Evolutionary conservation across 306 rosid species (phyloP).

Genomic region (Sicyos baderoa): DNA sequence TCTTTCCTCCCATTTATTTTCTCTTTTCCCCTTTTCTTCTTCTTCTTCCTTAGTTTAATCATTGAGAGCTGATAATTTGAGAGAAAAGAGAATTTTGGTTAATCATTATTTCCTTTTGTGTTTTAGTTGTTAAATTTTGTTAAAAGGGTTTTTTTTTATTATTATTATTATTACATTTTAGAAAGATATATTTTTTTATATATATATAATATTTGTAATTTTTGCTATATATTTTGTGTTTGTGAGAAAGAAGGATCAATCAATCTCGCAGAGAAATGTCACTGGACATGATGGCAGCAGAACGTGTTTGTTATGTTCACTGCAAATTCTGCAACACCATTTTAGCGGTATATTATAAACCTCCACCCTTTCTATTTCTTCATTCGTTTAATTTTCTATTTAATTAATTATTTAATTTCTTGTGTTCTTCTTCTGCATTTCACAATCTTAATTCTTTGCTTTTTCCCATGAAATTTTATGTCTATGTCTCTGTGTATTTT

Average conservation of each 20-base stretch:
- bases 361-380: slow-evolving; percentile 26
- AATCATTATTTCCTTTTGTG: background rate
- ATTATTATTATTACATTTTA: too few species aligned
- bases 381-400: slow-evolving; percentile 8
- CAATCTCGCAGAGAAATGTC: slow-evolving; percentile 36
- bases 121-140: background rate
- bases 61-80: background rate
- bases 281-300: slow-evolving; percentile 85
- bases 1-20: slow-evolving; percentile 17
- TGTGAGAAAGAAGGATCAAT: background rate
- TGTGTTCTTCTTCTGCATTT: background rate
- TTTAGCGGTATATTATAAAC: slow-evolving; percentile 67
- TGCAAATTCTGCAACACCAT: slow-evolving; percentile 99
- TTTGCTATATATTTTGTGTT: background rate
- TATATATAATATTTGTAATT: slow-evolving; percentile 15
- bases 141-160: slow-evolving; percentile 2
- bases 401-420: background rate
- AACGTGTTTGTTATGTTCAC: slow-evolving; percentile 98
- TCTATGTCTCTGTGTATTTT: background rate
- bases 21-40: slow-evolving; percentile 13
- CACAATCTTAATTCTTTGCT: background rate
- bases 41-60: slow-evolving; percentile 5
- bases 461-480: background rate
- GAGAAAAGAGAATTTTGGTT: background rate
- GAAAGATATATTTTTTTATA: background rate